Conservation (phyloP, 2,329 filamentous ascomycete species). For the Pseudogymnoascus destructans region DNA sequence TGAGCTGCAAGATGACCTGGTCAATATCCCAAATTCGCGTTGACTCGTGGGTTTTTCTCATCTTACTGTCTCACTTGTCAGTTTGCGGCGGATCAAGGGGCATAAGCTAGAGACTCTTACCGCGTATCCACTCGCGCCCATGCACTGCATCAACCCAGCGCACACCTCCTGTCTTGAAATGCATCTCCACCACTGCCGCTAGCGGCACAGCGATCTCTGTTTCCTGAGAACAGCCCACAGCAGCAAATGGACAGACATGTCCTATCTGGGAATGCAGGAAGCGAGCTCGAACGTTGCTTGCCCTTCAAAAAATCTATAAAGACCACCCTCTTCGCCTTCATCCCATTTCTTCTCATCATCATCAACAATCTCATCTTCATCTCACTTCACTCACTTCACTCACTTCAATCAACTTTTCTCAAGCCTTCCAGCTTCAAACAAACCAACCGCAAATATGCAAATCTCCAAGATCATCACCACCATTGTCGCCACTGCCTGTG, state of each 20-base stretch:
- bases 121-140: not conserved
- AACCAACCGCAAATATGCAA: conserved; percentile 6
- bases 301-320: not conserved
- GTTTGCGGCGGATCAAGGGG: not conserved
- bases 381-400: conserved; percentile 5
- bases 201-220: not conserved
- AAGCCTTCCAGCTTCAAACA: conserved; percentile 1
- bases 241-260: not conserved
- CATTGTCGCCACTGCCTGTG: not conserved
- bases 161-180: not conserved
- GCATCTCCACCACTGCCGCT: not conserved
- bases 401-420: not conserved
- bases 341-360: not conserved
- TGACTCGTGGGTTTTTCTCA: not conserved
- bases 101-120: not conserved
- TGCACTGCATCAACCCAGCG: not conserved
- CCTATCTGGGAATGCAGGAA: not conserved
- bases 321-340: not conserved
- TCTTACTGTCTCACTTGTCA: not conserved
- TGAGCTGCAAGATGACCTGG: not conserved
- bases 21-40: not conserved
- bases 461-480: conserved; percentile 6
- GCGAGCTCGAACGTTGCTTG: not conserved
- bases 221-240: not conserved
- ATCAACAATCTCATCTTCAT: not conserved